Base-by-base conservation (phyloP, 768 basidiomycete species). In the Xerocomus spinulosus region DNA sequence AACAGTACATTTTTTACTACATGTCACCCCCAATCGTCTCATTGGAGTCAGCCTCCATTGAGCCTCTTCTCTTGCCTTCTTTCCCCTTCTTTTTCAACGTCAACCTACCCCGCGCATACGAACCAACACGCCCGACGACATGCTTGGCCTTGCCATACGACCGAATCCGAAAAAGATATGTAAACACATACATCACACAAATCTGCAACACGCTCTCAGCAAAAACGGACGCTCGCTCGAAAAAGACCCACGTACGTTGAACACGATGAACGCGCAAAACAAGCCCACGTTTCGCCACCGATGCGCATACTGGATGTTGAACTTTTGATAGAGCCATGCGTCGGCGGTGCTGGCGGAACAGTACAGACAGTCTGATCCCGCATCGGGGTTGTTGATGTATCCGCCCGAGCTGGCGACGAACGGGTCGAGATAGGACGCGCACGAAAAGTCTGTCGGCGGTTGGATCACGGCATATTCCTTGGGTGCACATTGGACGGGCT, bases 311-410 rank as follows among this genome's bases (percentile, higher is more conserved):
- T 62, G 71, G 26, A 88, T 83, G 54, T 82, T 83, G 67, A 89
- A 85, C 51, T 0, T 33, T 4, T 15, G 7, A 25, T 17, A 40
- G 4, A 64, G 24, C 53, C 79, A 87, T 34, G 73, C 61, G 60
- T 89, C 82, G 0, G 84, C 80, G 0, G 73, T 74, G n/a, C 70
- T 60, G 30, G 73, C 70, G 3, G 80, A 64, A 58, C 89, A 92
- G 67, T 76, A 80, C 29, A 63, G 51, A 62, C 81, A 82, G 14
- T 53, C 55, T 4, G 58, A 57, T 3, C 66, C 67, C 1, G 69
- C 71, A 20, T 58, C 44, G 0, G 72, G 65, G 48, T 79, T 70
- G 21, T 64, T 35, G n/a, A 82, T 33, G 57, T 79, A 80, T 2
- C 81, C 80, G 2, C 79, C 74, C 13, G 66, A 56, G 5, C 45